Evolutionary conservation across 1,284 basidiomycete genomes (phyloP).

Genomic region (Cryptococcus wingfieldii): DNA sequence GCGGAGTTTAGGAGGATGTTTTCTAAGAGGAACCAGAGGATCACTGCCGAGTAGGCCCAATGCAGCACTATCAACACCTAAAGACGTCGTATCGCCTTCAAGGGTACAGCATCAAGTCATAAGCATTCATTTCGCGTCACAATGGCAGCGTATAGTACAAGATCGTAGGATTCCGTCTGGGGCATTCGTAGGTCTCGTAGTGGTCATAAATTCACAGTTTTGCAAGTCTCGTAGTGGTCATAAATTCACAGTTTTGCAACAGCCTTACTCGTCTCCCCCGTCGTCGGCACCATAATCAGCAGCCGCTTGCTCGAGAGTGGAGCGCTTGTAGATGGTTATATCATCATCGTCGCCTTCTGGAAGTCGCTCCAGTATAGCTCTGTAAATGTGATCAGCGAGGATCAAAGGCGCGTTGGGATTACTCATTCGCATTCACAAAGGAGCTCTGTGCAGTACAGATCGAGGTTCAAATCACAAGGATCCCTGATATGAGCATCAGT

Average conservation of each 20-base stretch:
- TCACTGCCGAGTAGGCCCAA: conserved; percentile 3
- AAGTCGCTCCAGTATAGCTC: conserved; percentile 70
- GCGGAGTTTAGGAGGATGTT: conserved; percentile 17
- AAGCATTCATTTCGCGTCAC: no score
- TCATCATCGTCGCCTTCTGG: conserved; percentile 59
- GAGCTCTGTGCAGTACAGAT: conserved; percentile 76
- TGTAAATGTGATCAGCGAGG: conserved; percentile 35
- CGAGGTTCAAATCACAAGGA: conserved; percentile 49
- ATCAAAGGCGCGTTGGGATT: no score
- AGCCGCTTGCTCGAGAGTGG: conserved; percentile 4
- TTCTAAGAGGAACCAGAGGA: conserved; percentile 9
- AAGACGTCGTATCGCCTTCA: no score
- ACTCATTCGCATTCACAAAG: conserved; percentile 75
- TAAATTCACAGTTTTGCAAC: neutral
- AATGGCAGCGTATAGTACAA: no score
- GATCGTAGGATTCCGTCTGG: no score
- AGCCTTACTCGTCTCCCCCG: conserved; percentile 15
- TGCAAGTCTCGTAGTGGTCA: neutral
- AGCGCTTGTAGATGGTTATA: conserved; percentile 10
- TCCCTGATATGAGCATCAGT: conserved; percentile 47
- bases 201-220: no score
- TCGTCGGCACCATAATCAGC: conserved; percentile 26
- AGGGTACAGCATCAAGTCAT: no score
- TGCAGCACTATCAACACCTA: no score
- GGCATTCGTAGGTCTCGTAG: no score